Conservation (phyloP, 768 basidiomycete genomes). For the Naganishia antarctica region DNA sequence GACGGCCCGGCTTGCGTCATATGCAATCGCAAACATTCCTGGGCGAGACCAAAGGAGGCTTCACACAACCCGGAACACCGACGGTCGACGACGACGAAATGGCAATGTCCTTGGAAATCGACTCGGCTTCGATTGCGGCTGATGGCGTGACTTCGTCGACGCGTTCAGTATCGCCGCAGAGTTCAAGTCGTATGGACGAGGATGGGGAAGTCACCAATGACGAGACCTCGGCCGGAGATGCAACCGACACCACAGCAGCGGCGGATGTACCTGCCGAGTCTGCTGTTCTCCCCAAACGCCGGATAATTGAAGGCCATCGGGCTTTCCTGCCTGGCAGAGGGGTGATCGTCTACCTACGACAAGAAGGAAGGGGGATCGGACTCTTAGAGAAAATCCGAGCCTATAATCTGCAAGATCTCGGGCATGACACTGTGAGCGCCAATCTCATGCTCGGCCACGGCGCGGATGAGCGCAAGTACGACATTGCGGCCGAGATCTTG, state of each 20-base stretch:
- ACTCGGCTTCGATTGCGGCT: slow-evolving; percentile 8
- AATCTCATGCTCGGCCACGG: slow-evolving; percentile 91
- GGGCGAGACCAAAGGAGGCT: background rate
- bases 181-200: slow-evolving; percentile 12
- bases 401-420: slow-evolving; percentile 95
- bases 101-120: slow-evolving; percentile 26
- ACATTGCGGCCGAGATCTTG: slow-evolving; percentile 82
- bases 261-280: slow-evolving; percentile 9
- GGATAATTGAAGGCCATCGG: slow-evolving; percentile 9
- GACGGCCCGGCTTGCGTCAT: background rate
- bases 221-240: background rate
- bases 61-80: slow-evolving; percentile 12
- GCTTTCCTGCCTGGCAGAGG: slow-evolving; percentile 69
- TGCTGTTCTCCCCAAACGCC: background rate
- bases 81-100: slow-evolving; percentile 24
- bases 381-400: slow-evolving; percentile 91
- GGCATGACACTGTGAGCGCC: slow-evolving; percentile 97
- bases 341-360: slow-evolving; percentile 87
- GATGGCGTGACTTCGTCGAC: background rate
- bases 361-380: slow-evolving; percentile 96
- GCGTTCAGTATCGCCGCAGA: slow-evolving; percentile 13
- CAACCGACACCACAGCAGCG: background rate
- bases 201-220: background rate
- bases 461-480: slow-evolving; percentile 90
- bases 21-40: slow-evolving; percentile 4